Base-by-base conservation (phyloP, 2,329 filamentous ascomycete genomes). In the Phyllosticta capitalensis region DNA sequence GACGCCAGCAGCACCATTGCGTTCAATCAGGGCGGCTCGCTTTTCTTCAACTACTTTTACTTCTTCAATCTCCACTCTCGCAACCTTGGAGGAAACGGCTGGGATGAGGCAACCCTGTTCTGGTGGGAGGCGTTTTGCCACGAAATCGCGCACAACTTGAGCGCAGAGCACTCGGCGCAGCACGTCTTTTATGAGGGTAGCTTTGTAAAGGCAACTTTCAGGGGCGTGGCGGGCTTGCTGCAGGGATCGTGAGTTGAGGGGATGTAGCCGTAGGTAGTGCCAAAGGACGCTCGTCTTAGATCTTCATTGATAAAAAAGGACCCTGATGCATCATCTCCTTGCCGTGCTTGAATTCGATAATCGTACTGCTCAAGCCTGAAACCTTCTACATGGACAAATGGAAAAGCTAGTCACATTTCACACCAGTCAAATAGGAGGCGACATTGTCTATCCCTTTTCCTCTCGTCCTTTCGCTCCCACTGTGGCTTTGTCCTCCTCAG, bases 91-190 rank as follows among this genome's bases (percentile, higher is more conserved):
- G 1, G n/a, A 17, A 33, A 21, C 4, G 30, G 14, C 22, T 84
- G 78, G 69, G 79, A 83, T 3, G 88, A 94, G 62, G 89, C 89
- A 2, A 78, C 84, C 60, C 83, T 87, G 1, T 95, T 92, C 79
- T 97, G 92, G 92, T 96, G 88, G 83, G 88, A 96, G 64, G 91
- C 94, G n/a, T 72, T 96, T 62, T 95, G 91, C 63, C 94, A 99
- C 71, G 95, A 99, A 75, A 76, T 99, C 72, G 92, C 94, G 61
- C 94, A 99, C 75, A 99, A 99, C 71, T 76, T 99, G 58, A 90
- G 96, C 9, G 75, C 76, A 45, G 81, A 84, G 63, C 92, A 97
- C 72, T 72, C 52, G 19, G 54, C 59, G 10, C 22, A 48, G 45
- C 59, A 61, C 12, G 59, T 57, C 1, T 61, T 56, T 22, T 60